A percentile compares a stretch with the other conserved stretches of the same genome.
Evolutionary conservation across 257 asterid species (phyloP).

Genomic region (Voacanga thouarsii): DNA sequence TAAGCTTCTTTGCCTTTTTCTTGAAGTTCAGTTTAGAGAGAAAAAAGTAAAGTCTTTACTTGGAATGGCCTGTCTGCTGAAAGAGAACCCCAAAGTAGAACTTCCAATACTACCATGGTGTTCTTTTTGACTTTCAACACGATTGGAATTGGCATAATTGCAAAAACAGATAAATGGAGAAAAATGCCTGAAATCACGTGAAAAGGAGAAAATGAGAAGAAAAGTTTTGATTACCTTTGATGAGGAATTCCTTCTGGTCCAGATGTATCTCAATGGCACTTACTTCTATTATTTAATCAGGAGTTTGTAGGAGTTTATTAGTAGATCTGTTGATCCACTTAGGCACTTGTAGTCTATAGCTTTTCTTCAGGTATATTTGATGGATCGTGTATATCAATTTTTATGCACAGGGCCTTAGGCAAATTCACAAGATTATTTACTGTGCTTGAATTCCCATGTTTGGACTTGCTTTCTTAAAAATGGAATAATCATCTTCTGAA

Average conservation of each 20-base stretch:
- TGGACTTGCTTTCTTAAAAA: background rate
- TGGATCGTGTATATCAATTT: background rate
- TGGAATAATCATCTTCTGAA: background rate
- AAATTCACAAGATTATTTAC: background rate
- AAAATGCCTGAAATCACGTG: background rate
- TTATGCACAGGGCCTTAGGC: too few species aligned
- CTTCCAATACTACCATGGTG: background rate
- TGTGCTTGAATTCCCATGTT: too few species aligned
- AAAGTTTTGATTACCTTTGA: background rate
- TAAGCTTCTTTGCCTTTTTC: background rate
- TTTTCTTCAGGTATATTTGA: background rate
- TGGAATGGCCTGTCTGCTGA: background rate
- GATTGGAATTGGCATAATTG: background rate
- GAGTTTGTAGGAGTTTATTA: background rate
- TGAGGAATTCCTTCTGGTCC: too few species aligned
- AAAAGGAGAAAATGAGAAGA: background rate
- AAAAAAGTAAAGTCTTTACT: background rate
- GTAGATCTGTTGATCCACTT: background rate
- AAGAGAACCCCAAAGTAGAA: background rate
- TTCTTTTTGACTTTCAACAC: background rate
- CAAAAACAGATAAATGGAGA: background rate
- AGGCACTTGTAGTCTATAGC: background rate
- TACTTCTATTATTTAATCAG: background rate
- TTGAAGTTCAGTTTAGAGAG: background rate
- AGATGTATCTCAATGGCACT: background rate